Base-by-base conservation (phyloP, 495 filamentous ascomycete genomes). In the Tuber borchii region DNA sequence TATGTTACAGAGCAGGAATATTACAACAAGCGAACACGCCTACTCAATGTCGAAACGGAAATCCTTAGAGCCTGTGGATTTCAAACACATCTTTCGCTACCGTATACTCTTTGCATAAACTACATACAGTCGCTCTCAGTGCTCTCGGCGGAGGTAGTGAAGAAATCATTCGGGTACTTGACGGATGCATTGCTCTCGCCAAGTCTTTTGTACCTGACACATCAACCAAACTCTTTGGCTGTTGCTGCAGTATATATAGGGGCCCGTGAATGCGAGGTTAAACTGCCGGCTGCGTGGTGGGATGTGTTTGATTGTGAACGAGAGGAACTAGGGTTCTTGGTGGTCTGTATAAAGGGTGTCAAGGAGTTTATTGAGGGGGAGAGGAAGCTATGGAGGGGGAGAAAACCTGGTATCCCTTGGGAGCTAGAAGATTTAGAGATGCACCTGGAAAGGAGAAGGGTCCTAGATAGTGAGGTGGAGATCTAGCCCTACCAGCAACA, bases 251-350 rank as follows among this genome's bases (percentile, higher is more conserved):
- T 97, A 26, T 99, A 98, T 83, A 88, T 94, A 26, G 92, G 94
- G 14, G 90, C 93, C n/a, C 88, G 92, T 39, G 94, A 98, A 74
- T 83, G 89, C 3, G 90, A 87, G 0, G 88, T 91, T 43, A 93
- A 92, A 83, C 86, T 98, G 84, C 92, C 95, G 3, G 81, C 74
- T 17, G 91, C 93, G 71, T 99, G 95, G 95, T 99, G 95, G 95
- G 94, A 96, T 84, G 92, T 97, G 0, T 98, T 99, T 84, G 95
- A 99, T 85, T 92, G 94, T n/a, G 95, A 97, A 71, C 87, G 96
- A 34, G 95, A 99, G 87, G 94, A 97, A 83, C 86, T 98, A 70
- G 95, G 95, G 5, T 98, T 98, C 80, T 81, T 99, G 78, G 95
- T 97, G 19, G 93, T 97, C 40, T 94, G 86, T 0, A 90, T 99